A percentile compares a stretch with the other conserved stretches of the same genome.
Evolutionary conservation across 164 flowering plant genomes (phyloP).

Genomic region (Tetracentron sinense): DNA sequence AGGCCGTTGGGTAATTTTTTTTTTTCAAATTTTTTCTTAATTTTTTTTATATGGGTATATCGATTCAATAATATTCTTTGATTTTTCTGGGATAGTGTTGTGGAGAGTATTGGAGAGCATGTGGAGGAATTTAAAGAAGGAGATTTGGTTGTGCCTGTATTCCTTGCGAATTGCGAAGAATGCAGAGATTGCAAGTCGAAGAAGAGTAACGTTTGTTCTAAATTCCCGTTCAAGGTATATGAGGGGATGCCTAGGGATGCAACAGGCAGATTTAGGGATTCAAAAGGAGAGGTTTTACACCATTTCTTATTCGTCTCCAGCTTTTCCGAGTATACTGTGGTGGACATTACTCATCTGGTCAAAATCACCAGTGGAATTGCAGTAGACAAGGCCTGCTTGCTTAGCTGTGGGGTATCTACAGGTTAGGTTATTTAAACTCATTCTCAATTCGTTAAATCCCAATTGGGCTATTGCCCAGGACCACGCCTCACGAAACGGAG

Average conservation of each 20-base stretch:
- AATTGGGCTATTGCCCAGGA: too few relatives aligned
- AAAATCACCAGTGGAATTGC: constrained; percentile 35
- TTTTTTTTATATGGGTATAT: background rate
- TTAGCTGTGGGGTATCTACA: constrained; percentile 64
- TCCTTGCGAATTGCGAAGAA: constrained; percentile 43
- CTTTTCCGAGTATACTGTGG: constrained; percentile 61
- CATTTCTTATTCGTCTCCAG: constrained; percentile 51
- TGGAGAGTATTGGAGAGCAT: constrained; percentile 66
- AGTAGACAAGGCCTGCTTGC: constrained; percentile 53
- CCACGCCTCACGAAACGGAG: too few relatives aligned
- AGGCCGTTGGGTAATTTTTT: constrained; percentile 58
- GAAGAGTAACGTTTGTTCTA: constrained; percentile 50
- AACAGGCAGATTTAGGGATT: constrained; percentile 41
- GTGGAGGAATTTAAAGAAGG: constrained; percentile 54
- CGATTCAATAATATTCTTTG: background rate
- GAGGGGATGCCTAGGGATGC: constrained; percentile 48
- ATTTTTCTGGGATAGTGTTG: constrained; percentile 19
- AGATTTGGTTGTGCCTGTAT: constrained; percentile 56
- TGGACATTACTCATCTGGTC: constrained; percentile 42
- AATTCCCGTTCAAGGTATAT: background rate
- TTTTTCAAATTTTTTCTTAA: background rate
- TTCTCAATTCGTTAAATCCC: background rate
- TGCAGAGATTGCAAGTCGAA: constrained; percentile 54
- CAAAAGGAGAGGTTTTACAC: constrained; percentile 32
- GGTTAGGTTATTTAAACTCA: constrained; percentile 19